These are phyloP conservation scores for Starmera stellimalicola DNA, from an alignment of 1,139 yeast species.

Conservation along the genomic window DNA sequence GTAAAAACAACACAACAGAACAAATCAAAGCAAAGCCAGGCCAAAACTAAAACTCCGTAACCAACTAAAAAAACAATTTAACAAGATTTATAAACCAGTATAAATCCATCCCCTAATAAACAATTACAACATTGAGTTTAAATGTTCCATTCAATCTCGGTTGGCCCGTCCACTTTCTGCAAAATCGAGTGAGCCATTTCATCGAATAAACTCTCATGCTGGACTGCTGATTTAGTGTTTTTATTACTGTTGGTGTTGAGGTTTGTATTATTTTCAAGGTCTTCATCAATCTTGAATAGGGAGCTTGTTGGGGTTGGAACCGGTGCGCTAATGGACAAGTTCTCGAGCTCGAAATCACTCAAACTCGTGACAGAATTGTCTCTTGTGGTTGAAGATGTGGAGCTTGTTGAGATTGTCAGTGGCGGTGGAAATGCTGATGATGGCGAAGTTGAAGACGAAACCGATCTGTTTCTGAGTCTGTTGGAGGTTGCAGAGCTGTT, in stretches of 20 bases:
- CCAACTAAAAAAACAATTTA: no score
- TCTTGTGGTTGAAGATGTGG: constrained; percentile 3
- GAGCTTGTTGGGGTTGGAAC: constrained; percentile 4
- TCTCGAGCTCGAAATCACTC: constrained; percentile 7
- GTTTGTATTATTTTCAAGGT: constrained; percentile 7
- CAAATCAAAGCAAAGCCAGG: no score
- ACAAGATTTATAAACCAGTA: no score
- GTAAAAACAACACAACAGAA: no score
- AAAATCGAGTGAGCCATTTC: constrained; percentile 17
- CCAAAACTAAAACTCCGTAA: no score
- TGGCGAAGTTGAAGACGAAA: constrained; percentile 8
- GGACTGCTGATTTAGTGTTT: neutral
- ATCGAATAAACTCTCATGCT: constrained; percentile 11
- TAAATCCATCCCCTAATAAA: no score
- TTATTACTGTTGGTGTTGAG: constrained; percentile 1
- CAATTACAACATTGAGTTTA: constrained; percentile 5
- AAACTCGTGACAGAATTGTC: constrained; percentile 11
- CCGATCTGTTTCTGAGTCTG: constrained; percentile 12
- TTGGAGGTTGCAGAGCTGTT: constrained; percentile 1
- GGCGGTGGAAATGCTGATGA: constrained; percentile 3
- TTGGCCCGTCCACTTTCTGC: constrained; percentile 9
- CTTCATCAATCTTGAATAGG: constrained; percentile 14
- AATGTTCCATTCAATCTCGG: constrained; percentile 16
- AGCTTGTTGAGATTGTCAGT: constrained; percentile 1
- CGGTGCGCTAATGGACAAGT: neutral